A percentile compares a stretch with the other conserved stretches of the same genome.
Conservation (phyloP, 495 filamentous ascomycete genomes). For the Aspergillus steynii region DNA sequence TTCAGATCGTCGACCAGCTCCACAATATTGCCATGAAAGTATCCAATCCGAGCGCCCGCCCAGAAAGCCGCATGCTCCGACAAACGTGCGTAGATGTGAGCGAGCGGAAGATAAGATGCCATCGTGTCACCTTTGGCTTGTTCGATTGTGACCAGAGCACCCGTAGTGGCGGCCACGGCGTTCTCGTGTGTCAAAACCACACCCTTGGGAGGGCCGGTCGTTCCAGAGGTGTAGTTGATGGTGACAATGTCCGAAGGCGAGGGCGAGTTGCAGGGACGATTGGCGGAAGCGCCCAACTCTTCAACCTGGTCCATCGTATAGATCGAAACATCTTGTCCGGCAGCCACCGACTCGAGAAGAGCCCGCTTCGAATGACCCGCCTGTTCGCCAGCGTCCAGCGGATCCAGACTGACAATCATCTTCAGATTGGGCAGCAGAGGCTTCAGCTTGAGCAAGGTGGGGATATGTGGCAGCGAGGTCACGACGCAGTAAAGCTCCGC, state of each 20-base stretch:
- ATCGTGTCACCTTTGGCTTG: slow-evolving; percentile 57
- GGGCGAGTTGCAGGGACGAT: slow-evolving; percentile 67
- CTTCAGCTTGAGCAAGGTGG: slow-evolving; percentile 82
- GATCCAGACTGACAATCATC: slow-evolving; percentile 85
- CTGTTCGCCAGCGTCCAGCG: slow-evolving; percentile 79
- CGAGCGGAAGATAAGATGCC: slow-evolving; percentile 88
- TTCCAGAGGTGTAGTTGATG: slow-evolving; percentile 98
- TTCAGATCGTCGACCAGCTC: slow-evolving; percentile 92
- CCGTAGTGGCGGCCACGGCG: slow-evolving; percentile 71
- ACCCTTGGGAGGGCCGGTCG: slow-evolving; percentile 92
- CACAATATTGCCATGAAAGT: slow-evolving; percentile 90
- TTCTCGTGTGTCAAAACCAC: slow-evolving; percentile 83
- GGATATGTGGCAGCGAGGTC: slow-evolving; percentile 81
- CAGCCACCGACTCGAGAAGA: slow-evolving; percentile 71
- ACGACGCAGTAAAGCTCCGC: slow-evolving; percentile 72
- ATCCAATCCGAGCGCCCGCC: slow-evolving; percentile 77
- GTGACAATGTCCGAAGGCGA: slow-evolving; percentile 77
- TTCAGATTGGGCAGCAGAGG: slow-evolving; percentile 76
- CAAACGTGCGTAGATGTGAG: slow-evolving; percentile 90
- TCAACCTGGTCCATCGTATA: slow-evolving; percentile 78
- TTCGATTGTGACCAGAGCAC: slow-evolving; percentile 52
- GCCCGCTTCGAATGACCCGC: slow-evolving; percentile 75
- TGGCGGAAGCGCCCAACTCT: slow-evolving; percentile 67
- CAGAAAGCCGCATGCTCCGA: slow-evolving; percentile 75
- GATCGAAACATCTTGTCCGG: slow-evolving; percentile 70